Conservation (phyloP, 2,329 filamentous ascomycete genomes). For the Colletotrichum truncatum region DNA sequence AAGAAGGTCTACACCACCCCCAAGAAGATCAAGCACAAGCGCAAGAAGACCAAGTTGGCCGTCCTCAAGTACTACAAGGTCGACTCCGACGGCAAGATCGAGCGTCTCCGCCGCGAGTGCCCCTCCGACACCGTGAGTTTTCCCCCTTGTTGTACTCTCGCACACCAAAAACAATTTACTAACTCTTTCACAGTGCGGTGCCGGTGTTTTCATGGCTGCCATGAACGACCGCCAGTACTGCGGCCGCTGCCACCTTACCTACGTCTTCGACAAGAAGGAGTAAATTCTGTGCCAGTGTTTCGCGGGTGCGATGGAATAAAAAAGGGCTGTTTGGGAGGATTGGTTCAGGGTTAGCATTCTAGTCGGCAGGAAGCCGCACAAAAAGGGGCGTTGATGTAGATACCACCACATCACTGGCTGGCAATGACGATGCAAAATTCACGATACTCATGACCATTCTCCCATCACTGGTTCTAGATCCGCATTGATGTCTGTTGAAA, state of each 20-base stretch:
- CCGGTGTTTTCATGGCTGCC: slow-evolving; percentile 99
- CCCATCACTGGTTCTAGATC: background rate
- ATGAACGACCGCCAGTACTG: slow-evolving; percentile 99
- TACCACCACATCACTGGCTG: slow-evolving; percentile 42
- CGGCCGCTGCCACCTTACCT: slow-evolving; percentile 77
- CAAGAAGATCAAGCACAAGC: slow-evolving; percentile 99
- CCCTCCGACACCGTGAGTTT: slow-evolving; percentile 83
- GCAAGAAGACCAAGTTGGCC: slow-evolving; percentile 99
- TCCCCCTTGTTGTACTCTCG: background rate
- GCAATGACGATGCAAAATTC: slow-evolving; percentile 33
- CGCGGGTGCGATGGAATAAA: slow-evolving; percentile 23
- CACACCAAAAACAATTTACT: slow-evolving; percentile 35
- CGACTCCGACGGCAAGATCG: slow-evolving; percentile 99
- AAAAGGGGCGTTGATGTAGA: slow-evolving; percentile 54
- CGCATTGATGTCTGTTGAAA: background rate
- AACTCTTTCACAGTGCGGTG: slow-evolving; percentile 79
- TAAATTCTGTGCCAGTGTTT: slow-evolving; percentile 24
- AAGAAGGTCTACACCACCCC: slow-evolving; percentile 99
- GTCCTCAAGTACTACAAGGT: slow-evolving; percentile 99
- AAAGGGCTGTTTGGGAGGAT: slow-evolving; percentile 24
- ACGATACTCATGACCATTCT: slow-evolving; percentile 27
- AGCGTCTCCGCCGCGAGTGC: slow-evolving; percentile 98
- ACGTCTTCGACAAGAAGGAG: slow-evolving; percentile 77
- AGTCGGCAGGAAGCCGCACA: slow-evolving; percentile 40
- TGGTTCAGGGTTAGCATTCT: slow-evolving; percentile 31